Evolutionary conservation across 768 basidiomycete genomes (phyloP).

Genomic region (Hygrocybe coccinea): DNA sequence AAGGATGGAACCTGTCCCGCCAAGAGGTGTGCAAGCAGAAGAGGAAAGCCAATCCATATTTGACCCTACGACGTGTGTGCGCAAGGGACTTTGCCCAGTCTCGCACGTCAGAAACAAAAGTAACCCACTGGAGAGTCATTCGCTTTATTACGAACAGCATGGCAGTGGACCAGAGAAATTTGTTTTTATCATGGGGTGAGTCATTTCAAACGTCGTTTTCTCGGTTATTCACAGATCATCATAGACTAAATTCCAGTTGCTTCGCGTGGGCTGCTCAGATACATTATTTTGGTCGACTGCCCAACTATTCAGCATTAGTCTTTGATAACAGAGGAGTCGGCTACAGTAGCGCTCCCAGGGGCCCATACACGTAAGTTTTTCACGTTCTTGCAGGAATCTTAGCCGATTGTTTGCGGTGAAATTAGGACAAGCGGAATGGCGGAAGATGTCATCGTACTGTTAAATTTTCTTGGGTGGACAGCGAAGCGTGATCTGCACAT

Average conservation of each 20-base stretch:
- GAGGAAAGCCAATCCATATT: slow-evolving; percentile 38
- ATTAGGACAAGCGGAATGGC: slow-evolving; percentile 73
- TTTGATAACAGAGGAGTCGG: slow-evolving; percentile 87
- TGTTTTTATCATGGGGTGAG: slow-evolving; percentile 71
- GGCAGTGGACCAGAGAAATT: slow-evolving; percentile 62
- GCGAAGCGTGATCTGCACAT: slow-evolving; percentile 56
- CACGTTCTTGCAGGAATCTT: not conserved
- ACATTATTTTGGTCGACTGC: slow-evolving; percentile 50
- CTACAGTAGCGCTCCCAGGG: slow-evolving; percentile 62
- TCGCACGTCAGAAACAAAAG: slow-evolving; percentile 45
- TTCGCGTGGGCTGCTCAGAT: slow-evolving; percentile 67
- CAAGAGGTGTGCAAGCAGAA: not conserved
- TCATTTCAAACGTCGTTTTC: not conserved
- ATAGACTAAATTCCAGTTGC: slow-evolving; percentile 56
- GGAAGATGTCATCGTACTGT: slow-evolving; percentile 59
- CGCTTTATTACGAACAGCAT: slow-evolving; percentile 77
- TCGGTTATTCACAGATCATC: not conserved
- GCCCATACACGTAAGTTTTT: slow-evolving; percentile 68
- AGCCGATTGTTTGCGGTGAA: not conserved
- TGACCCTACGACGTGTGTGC: slow-evolving; percentile 53
- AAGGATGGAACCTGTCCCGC: not conserved
- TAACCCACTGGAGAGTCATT: slow-evolving; percentile 56
- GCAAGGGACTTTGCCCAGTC: slow-evolving; percentile 75
- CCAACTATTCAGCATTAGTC: slow-evolving; percentile 58
- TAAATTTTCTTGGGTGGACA: slow-evolving; percentile 73